phyloP scores from a whole-genome alignment of 176 grass and related monocot species.

The Oryza glumipatula region DNA sequence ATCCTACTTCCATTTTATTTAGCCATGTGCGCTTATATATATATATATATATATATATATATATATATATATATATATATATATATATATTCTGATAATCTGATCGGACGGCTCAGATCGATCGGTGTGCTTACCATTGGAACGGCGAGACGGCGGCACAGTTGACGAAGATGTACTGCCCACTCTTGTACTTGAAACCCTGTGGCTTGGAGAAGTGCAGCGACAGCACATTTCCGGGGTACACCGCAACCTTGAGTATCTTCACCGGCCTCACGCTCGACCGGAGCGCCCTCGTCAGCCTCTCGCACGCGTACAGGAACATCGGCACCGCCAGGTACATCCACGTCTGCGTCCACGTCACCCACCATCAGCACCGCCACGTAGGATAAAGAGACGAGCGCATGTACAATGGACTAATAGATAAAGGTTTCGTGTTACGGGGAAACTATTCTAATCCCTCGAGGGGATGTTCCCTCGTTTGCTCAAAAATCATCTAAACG shows the following conservation, averaged over 20 bases:
- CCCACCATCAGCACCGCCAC: not conserved
- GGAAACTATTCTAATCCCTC: too few relatives aligned
- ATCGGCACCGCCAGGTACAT: slow-evolving; percentile 85
- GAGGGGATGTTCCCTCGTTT: too few relatives aligned
- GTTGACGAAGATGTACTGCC: slow-evolving; percentile 96
- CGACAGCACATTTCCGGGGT: slow-evolving; percentile 79
- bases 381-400: not conserved
- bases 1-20: not conserved
- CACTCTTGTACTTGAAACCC: slow-evolving; percentile 82
- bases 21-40: too few relatives aligned
- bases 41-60: too few relatives aligned
- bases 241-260: slow-evolving; percentile 89
- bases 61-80: too few relatives aligned
- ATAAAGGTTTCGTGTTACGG: not conserved
- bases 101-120: not conserved
- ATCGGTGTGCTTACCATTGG: slow-evolving; percentile 54
- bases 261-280: slow-evolving; percentile 81
- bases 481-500: too few relatives aligned
- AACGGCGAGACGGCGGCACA: slow-evolving; percentile 93
- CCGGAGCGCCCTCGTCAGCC: slow-evolving; percentile 62
- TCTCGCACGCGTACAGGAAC: slow-evolving; percentile 66
- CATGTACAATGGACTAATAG: not conserved
- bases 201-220: slow-evolving; percentile 85
- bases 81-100: too few relatives aligned
- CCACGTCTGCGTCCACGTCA: slow-evolving; percentile 63